Conservation (phyloP, 2,329 filamentous ascomycete genomes). For the Cadophora luteo-olivacea region DNA sequence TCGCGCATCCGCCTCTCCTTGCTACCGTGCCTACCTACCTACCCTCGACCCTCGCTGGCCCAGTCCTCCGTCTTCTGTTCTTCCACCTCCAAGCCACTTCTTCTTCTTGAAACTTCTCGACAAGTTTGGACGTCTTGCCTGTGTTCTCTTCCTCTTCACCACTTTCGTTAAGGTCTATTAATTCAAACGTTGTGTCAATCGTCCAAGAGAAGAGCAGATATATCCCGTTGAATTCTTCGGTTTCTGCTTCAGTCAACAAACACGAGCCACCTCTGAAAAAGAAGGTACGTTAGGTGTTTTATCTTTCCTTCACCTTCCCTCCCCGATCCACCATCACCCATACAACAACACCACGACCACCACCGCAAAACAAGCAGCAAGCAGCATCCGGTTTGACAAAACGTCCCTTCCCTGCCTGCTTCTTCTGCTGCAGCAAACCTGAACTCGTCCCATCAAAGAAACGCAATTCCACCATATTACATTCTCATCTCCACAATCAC, state of each 20-base stretch:
- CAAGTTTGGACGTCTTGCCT: constrained; percentile 24
- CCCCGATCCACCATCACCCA: constrained; percentile 11
- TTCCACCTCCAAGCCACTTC: constrained; percentile 28
- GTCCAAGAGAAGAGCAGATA: constrained; percentile 13
- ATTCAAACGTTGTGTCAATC: constrained; percentile 21
- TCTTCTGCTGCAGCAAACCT: constrained; percentile 4
- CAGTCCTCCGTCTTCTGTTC: not conserved
- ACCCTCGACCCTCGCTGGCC: not conserved
- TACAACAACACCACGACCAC: constrained; percentile 13
- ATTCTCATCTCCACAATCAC: constrained; percentile 14
- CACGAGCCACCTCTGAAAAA: constrained; percentile 22
- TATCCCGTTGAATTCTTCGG: constrained; percentile 3
- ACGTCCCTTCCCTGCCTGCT: constrained; percentile 9
- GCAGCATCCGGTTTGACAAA: constrained; percentile 1
- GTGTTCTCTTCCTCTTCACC: constrained; percentile 36
- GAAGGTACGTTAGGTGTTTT: constrained; percentile 30
- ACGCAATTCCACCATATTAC: constrained; percentile 1
- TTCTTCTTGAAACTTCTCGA: constrained; percentile 29
- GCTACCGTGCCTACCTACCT: not conserved
- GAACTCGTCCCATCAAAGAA: constrained; percentile 3
- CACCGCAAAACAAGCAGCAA: constrained; percentile 12
- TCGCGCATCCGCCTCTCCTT: not conserved
- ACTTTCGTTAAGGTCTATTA: constrained; percentile 39
- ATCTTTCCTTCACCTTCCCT: constrained; percentile 11
- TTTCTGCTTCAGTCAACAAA: constrained; percentile 27